Evolutionary conservation across 2,329 filamentous ascomycete species (phyloP).

Genomic region (Cercospora janseana): DNA sequence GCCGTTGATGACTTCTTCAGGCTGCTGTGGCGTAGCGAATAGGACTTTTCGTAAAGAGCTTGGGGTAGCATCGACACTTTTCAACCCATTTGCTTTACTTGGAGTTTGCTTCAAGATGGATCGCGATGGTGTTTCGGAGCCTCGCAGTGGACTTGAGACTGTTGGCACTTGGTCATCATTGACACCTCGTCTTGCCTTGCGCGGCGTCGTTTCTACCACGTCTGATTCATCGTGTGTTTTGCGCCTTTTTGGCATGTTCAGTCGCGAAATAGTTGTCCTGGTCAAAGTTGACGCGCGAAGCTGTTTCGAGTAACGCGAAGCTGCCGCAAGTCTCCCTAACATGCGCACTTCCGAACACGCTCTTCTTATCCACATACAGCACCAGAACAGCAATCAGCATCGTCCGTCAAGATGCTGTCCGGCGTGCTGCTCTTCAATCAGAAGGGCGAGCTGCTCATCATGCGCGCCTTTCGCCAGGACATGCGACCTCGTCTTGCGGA

Average conservation of each 20-base stretch:
- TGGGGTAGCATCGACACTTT: constrained; percentile 40
- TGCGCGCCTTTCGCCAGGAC: constrained; percentile 97
- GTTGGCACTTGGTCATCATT: constrained; percentile 8
- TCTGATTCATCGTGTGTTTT: constrained; percentile 25
- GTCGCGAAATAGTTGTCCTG: background rate
- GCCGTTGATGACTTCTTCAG: constrained; percentile 46
- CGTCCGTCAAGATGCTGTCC: constrained; percentile 72
- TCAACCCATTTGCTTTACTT: constrained; percentile 28
- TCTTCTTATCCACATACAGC: constrained; percentile 1
- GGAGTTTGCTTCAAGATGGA: constrained; percentile 37
- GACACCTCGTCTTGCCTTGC: constrained; percentile 27
- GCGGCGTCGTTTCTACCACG: constrained; percentile 24
- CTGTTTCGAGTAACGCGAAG: constrained; percentile 16
- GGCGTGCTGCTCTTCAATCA: constrained; percentile 98
- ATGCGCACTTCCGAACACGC: constrained; percentile 7
- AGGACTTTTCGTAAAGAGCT: constrained; percentile 47
- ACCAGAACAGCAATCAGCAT: constrained; percentile 7
- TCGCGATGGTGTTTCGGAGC: constrained; percentile 35
- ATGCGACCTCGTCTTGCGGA: constrained; percentile 96
- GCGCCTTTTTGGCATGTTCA: constrained; percentile 30
- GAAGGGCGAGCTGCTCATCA: constrained; percentile 99
- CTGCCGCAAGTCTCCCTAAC: background rate
- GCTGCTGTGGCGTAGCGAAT: constrained; percentile 47
- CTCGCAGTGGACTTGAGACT: constrained; percentile 17
- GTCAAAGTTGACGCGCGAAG: constrained; percentile 10